Evolutionary conservation across 2,329 filamentous ascomycete genomes (phyloP), one percentile per base, ranked within the genome.

Genomic region (Chaetothyriales sp.): DNA sequence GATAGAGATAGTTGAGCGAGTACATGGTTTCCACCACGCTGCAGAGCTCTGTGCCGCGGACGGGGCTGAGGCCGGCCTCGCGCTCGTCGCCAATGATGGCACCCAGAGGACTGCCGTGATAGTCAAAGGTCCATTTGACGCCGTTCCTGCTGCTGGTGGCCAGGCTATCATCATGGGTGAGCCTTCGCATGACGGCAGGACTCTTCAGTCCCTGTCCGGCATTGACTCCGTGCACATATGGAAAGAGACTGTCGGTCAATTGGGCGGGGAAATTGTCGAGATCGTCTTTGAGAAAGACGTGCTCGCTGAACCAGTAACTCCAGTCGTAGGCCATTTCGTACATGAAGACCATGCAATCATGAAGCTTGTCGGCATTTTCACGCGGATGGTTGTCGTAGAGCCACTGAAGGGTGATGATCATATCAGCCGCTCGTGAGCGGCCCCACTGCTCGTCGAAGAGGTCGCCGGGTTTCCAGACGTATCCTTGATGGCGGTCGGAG

Each of bases 21-120:
- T 71, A 77, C 61, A 76, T 75, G 0, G 69, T 69, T 60, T 78
- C 75, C 4, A 76, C 75, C 1, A 70, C 66, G 1, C 71, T 75
- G 62, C 75, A 78, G 0, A 75, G 66, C 60, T 78, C 75, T 1
- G 69, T 69, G n/a, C 71, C 68, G 44, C 65, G 62, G 44, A 62
- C 61, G 7, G 74, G 72, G 47, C 66, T 68, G 10, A 73, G 58
- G 1, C 73, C 72, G 3, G 66, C 66, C 20, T 76, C 56, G 20
- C 71, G 64, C 56, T 77, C 75, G 54, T 78, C 75, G 1, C 69
- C 75, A 10, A 77, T 65, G 46, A 77, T 68, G 3, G 68, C 69
- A 0, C 75, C 75, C 0, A 73, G 71, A 1, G 70, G 63, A 2
- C 72, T 67, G 1, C 70, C 69, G 56, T 77, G 75, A 55, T 77